These are phyloP conservation scores for Comarum palustre DNA, from an alignment of 306 rosid genomes.

Conservation along the genomic window DNA sequence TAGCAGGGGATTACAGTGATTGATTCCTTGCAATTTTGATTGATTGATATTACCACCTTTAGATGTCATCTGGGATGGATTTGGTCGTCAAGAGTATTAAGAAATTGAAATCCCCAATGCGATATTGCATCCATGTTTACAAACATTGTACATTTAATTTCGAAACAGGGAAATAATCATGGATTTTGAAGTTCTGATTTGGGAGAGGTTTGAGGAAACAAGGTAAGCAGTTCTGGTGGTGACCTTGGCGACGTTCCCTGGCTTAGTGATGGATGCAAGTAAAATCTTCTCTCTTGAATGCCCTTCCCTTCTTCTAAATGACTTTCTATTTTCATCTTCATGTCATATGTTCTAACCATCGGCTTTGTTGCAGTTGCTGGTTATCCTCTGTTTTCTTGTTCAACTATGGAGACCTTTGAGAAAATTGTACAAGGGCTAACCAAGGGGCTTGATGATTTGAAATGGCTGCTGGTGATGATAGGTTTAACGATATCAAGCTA, in stretches of 20 bases:
- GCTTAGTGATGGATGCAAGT: slow-evolving; percentile 74
- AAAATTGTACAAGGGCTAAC: slow-evolving; percentile 60
- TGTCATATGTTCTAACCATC: not conserved
- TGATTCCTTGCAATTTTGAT: not conserved
- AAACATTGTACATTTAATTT: not conserved
- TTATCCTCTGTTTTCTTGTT: slow-evolving; percentile 36
- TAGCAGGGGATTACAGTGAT: not conserved
- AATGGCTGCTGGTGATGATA: slow-evolving; percentile 13
- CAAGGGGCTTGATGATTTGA: slow-evolving; percentile 40
- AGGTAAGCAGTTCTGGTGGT: slow-evolving; percentile 57
- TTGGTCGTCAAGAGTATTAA: not conserved
- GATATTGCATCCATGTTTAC: not conserved
- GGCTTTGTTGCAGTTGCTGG: not conserved
- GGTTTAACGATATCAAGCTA: slow-evolving; percentile 81
- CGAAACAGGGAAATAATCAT: not conserved
- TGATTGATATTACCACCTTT: not conserved
- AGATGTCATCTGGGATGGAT: not conserved
- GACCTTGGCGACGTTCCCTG: slow-evolving; percentile 23
- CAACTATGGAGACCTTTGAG: slow-evolving; percentile 49
- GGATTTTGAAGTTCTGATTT: slow-evolving; percentile 12
- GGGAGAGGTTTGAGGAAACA: slow-evolving; percentile 68
- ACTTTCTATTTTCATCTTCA: slow-evolving; percentile 15
- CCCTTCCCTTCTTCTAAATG: slow-evolving; percentile 70
- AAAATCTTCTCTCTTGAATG: slow-evolving; percentile 64
- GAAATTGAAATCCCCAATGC: not conserved